Evolutionary conservation across 2,329 filamentous ascomycete genomes (phyloP).

Genomic region (Beauveria pseudobassiana): DNA sequence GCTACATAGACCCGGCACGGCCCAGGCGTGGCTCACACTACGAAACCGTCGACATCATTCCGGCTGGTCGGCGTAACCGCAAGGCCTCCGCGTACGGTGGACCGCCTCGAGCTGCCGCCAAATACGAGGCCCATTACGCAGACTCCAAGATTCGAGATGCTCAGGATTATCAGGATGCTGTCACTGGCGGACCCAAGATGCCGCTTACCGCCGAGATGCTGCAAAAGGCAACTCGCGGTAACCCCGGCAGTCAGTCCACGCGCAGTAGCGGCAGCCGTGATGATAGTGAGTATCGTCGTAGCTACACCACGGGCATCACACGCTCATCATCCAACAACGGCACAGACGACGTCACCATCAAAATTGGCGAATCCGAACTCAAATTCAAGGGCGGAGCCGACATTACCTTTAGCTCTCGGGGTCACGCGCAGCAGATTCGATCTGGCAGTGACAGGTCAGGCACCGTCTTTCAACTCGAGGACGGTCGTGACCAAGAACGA

Average conservation of each 20-base stretch:
- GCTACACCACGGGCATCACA: constrained; percentile 54
- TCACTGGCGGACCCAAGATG: constrained; percentile 37
- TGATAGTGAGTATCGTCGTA: constrained; percentile 56
- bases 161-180: constrained; percentile 30
- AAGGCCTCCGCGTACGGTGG: constrained; percentile 35
- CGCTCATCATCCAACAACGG: constrained; percentile 39
- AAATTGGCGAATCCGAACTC: constrained; percentile 49
- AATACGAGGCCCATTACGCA: constrained; percentile 25
- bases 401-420: constrained; percentile 43
- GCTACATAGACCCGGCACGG: constrained; percentile 25
- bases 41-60: constrained; percentile 32
- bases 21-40: constrained; percentile 30
- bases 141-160: constrained; percentile 32
- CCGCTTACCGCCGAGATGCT: constrained; percentile 50
- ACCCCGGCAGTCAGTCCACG: constrained; percentile 47
- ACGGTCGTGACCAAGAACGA: constrained; percentile 37
- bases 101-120: constrained; percentile 25
- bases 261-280: constrained; percentile 54
- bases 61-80: constrained; percentile 27
- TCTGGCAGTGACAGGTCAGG: constrained; percentile 45
- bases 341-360: constrained; percentile 55
- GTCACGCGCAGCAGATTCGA: constrained; percentile 22
- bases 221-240: constrained; percentile 40
- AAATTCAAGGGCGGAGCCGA: constrained; percentile 52
- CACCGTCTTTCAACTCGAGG: constrained; percentile 41